These are phyloP conservation scores for Chytriomyces confervae DNA, from an alignment of 192 early-diverging fungal species.

Conservation along the genomic window DNA sequence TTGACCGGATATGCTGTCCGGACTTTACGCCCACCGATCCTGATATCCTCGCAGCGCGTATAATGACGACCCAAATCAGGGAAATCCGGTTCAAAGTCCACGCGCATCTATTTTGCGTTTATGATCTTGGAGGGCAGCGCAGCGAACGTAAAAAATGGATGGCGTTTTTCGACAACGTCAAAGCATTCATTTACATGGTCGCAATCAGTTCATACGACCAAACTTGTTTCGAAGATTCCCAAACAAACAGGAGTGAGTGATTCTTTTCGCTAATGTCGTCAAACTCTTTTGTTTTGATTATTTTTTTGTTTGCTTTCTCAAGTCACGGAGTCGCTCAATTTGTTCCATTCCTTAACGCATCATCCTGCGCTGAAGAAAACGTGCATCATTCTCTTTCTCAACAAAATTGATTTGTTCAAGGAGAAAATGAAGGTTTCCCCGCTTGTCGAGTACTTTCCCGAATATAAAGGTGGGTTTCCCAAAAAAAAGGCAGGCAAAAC, in stretches of 20 bases:
- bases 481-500: no score
- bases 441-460: conserved; percentile 83
- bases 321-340: conserved; percentile 85
- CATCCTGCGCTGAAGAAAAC: conserved; percentile 91
- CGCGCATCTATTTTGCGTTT: conserved; percentile 58
- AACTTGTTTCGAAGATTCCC: conserved; percentile 78
- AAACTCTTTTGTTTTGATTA: background rate
- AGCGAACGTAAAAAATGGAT: conserved; percentile 89
- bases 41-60: conserved; percentile 12
- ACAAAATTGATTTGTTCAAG: conserved; percentile 90
- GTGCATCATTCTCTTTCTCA: conserved; percentile 90
- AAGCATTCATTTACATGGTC: conserved; percentile 93
- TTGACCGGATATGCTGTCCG: background rate
- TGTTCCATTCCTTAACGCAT: conserved; percentile 92
- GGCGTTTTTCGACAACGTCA: conserved; percentile 83
- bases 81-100: conserved; percentile 1
- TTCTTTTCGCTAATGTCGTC: conserved; percentile 12
- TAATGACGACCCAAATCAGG: background rate
- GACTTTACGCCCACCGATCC: conserved; percentile 1
- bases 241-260: conserved; percentile 33
- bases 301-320: no score
- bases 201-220: conserved; percentile 94
- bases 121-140: conserved; percentile 86
- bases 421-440: conserved; percentile 80
- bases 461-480: conserved; percentile 61